Conservation (phyloP, 306 rosid genomes). For the Castanea sativa region DNA sequence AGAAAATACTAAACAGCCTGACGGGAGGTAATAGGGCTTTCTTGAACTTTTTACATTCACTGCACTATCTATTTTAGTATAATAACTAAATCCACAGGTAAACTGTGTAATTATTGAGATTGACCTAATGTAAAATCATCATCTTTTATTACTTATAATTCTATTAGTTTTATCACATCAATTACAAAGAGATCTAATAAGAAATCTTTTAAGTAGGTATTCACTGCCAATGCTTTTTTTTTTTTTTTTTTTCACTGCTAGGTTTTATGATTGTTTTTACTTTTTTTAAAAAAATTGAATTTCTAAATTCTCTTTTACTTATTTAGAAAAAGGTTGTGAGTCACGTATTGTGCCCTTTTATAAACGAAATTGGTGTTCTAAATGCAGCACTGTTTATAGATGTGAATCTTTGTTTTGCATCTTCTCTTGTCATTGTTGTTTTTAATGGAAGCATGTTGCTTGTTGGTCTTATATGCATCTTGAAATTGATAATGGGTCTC, state of each 20-base stretch:
- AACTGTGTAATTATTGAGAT: neutral
- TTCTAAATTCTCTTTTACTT: neutral
- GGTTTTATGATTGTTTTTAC: neutral
- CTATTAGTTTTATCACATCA: neutral
- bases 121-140: neutral
- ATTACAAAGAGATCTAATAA: neutral
- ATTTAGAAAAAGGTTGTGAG: too few relatives aligned
- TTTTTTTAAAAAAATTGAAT: neutral
- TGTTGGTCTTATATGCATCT: constrained; percentile 2
- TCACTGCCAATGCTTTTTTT: neutral
- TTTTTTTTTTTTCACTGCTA: neutral
- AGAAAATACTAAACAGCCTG: constrained; percentile 53
- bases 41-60: constrained; percentile 1
- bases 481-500: constrained; percentile 10
- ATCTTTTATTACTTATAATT: too few relatives aligned
- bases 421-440: constrained; percentile 11
- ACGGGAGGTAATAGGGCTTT: constrained; percentile 43
- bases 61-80: neutral
- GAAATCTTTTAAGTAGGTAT: neutral
- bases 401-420: constrained; percentile 8
- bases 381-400: neutral
- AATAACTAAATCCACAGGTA: neutral
- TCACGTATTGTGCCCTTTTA: neutral
- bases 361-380: neutral
- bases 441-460: constrained; percentile 15